Base-by-base conservation (phyloP, 176 grass and related monocot genomes). In the Avena insularis region DNA sequence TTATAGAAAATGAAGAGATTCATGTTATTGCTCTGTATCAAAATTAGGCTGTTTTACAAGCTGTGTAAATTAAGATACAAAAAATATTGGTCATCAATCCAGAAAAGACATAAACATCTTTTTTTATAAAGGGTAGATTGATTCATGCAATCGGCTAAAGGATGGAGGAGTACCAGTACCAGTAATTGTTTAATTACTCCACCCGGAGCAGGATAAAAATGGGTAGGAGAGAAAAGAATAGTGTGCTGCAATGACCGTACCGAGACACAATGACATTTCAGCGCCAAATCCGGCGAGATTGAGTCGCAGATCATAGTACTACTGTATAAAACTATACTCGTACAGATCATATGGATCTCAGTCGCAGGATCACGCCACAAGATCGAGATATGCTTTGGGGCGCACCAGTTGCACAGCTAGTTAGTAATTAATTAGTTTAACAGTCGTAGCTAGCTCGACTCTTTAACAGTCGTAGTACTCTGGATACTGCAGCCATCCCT, bases 251-350 rank as follows among this genome's bases (percentile, higher is more conserved):
- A 15, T 79, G 65, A 61, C 35, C n/a, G n/a, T n/a, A n/a, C n/a
- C 77, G 47, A 62, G 78, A 79, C 79, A 66, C 66, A 13, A 35
- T 86, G 66, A 88, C 86, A 88, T 80, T 55, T 86, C 73, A 40
- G 68, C 83, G 65, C 72, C 86, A 75, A 91, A 91, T 84, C 85
- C 85, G 25, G 71, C 27, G 71, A 29, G 83, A 40, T 85, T 63
- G 57, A 45, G 49, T 79, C 17, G 11, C 23, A 12, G 23, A 65
- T 65, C 29, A 47, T 6, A 43, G 40, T 66, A 35, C 33, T 35
- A 4, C 3, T 35, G 3, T 35, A 74, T 48, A 74, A 73, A 64
- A 67, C 64, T 35, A 14, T n/a, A 48, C 5, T 43, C 40, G 40
- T 43, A 43, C 38, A 40, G 38, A 40, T 13, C 67, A 13, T 53